phyloP scores from a whole-genome alignment of 2,329 filamentous ascomycete species.

The Claviceps citrina region DNA sequence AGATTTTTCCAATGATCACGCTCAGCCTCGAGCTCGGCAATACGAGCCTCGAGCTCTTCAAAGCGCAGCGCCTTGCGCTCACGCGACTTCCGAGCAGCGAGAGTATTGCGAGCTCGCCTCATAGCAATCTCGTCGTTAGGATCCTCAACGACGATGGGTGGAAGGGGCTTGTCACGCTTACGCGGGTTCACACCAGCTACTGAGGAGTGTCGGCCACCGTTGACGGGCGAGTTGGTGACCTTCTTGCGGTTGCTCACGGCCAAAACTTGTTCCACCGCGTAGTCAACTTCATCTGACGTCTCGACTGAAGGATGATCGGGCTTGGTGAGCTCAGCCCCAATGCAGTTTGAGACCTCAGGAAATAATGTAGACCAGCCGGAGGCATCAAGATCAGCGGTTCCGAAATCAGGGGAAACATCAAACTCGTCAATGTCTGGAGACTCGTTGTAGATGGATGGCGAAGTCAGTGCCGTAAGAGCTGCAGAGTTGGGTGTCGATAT shows the following conservation, averaged over 20 bases:
- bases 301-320: constrained; percentile 28
- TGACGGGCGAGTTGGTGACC: constrained; percentile 29
- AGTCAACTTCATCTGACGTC: constrained; percentile 34
- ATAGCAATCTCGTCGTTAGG: constrained; percentile 59
- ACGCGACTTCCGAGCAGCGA: constrained; percentile 85
- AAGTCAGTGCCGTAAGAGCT: constrained; percentile 70
- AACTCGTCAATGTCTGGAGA: constrained; percentile 63
- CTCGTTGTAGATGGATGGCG: constrained; percentile 62
- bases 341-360: constrained; percentile 30
- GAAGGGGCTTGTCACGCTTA: constrained; percentile 66
- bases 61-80: constrained; percentile 62
- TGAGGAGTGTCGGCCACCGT: constrained; percentile 45
- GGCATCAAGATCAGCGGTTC: constrained; percentile 37
- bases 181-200: constrained; percentile 56
- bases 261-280: constrained; percentile 23
- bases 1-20: constrained; percentile 50
- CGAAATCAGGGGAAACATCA: constrained; percentile 67
- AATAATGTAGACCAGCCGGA: constrained; percentile 61
- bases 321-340: constrained; percentile 13
- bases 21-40: constrained; percentile 52
- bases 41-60: constrained; percentile 46
- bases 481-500: constrained; percentile 69
- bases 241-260: constrained; percentile 29
- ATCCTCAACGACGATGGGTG: constrained; percentile 63
- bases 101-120: constrained; percentile 87